These are phyloP conservation scores for Arthrobotrys iridis DNA, from an alignment of 2,329 filamentous ascomycete species.

Conservation along the genomic window DNA sequence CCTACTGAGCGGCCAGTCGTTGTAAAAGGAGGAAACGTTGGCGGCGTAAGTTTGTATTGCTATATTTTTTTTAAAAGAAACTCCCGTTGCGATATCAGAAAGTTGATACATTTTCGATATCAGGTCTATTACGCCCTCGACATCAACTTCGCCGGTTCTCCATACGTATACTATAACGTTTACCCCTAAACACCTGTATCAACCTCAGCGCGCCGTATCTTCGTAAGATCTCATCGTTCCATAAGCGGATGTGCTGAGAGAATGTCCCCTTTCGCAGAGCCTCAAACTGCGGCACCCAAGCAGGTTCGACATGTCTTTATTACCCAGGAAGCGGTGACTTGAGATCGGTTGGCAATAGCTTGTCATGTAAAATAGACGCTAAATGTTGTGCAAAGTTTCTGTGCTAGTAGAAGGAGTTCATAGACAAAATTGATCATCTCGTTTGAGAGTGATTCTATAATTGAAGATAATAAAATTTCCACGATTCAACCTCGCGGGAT, in stretches of 20 bases:
- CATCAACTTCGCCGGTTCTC: not conserved
- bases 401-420: not conserved
- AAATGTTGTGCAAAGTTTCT: not conserved
- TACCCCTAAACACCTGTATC: slow-evolving; percentile 10
- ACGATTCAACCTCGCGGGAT: too few relatives aligned
- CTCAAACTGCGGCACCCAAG: not conserved
- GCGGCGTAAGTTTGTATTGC: not conserved
- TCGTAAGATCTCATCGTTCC: slow-evolving; percentile 14
- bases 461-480: too few relatives aligned
- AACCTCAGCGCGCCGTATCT: not conserved
- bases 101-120: not conserved
- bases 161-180: slow-evolving; percentile 2
- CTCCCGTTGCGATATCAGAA: not conserved
- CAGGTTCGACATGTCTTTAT: not conserved
- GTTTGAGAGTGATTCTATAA: too few relatives aligned
- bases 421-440: too few relatives aligned
- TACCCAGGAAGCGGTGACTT: not conserved
- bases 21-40: not conserved
- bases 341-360: not conserved
- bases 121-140: not conserved
- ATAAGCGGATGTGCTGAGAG: too few relatives aligned
- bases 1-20: too few relatives aligned
- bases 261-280: not conserved
- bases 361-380: too few relatives aligned
- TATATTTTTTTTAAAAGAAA: not conserved